Evolutionary conservation across 2,329 filamentous ascomycete species (phyloP), one percentile per base, ranked within the genome.

Genomic region (Colletotrichum sp.): DNA sequence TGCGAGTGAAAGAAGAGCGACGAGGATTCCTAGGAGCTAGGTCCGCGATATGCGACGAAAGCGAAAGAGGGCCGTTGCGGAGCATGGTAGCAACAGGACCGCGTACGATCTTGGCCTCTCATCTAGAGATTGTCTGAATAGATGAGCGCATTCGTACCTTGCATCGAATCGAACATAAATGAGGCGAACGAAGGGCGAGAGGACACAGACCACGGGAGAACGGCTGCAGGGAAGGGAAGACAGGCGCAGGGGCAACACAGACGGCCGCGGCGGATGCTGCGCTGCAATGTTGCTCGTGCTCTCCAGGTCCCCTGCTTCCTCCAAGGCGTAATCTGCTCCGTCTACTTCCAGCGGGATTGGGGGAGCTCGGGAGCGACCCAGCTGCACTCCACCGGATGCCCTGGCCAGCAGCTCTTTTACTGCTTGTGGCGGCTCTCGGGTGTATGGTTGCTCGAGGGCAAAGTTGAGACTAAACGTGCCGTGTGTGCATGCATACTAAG

Each of bases 191-290:
- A 44, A 30, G 66, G 60, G 39, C 21, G 64, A 74, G 49, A 76
- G 75, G 75, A 75, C 75, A 77, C 72, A 75, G 75, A 75, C 72
- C 72, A 77, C 75, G 75, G 75, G 75, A 77, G 72, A 77, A 77
- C 71, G 72, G 75, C 75, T 77, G 72, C 75, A 77, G 66, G 75
- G 71, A 74, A 77, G 75, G 66, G 66, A 67, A 74, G 70, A 69
- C 69, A 73, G 55, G 74, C 74, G 71, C 75, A 77, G 75, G 75
- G 75, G 74, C 70, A 71, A 75, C 72, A 75, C 67, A 77, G 72
- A 76, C 71, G 59, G 63, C 62, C 49, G 63, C 65, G 71, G 71
- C 71, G 65, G 55, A 66, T 70, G 74, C 65, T 75, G 60, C 72
- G 65, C 71, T 75, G 75, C 75, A 71, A 67, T 75, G 60, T 75